Conservation (phyloP, 306 rosid species). For the Vigna reflexopilosa region DNA sequence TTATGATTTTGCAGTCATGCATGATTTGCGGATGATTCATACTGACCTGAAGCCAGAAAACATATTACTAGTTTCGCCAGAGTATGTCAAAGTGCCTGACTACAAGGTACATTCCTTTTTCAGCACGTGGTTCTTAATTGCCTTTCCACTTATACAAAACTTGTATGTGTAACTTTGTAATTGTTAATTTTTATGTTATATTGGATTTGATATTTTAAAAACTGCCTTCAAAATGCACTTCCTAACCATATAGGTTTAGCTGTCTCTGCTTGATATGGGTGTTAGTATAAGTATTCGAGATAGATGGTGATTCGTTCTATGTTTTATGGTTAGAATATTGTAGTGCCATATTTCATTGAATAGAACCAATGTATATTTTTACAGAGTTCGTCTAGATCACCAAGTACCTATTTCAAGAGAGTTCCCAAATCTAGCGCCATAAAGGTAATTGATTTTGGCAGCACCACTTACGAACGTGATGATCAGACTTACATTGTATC, state of each 20-base stretch:
- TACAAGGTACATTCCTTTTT: constrained; percentile 51
- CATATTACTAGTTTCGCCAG: constrained; percentile 73
- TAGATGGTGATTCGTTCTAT: neutral
- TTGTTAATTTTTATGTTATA: no score
- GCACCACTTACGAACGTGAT: constrained; percentile 87
- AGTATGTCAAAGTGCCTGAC: constrained; percentile 79
- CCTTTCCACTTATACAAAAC: neutral
- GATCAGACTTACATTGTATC: constrained; percentile 93
- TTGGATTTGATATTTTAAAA: no score
- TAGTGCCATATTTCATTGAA: neutral
- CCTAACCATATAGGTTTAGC: neutral
- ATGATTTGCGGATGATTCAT: constrained; percentile 81
- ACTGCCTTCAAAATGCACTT: neutral
- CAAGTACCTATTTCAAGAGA: constrained; percentile 75
- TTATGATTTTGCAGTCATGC: constrained; percentile 77
- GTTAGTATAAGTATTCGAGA: neutral
- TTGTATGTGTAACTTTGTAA: neutral
- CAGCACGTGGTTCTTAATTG: neutral
- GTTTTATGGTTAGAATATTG: neutral
- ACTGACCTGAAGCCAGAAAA: constrained; percentile 98
- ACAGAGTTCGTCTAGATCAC: constrained; percentile 82
- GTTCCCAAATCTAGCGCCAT: constrained; percentile 91
- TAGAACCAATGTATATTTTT: neutral
- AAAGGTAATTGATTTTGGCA: constrained; percentile 98
- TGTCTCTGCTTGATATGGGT: neutral